Evolutionary conservation across 2,329 filamentous ascomycete species (phyloP).

Genomic region (Aspergillus ustus): DNA sequence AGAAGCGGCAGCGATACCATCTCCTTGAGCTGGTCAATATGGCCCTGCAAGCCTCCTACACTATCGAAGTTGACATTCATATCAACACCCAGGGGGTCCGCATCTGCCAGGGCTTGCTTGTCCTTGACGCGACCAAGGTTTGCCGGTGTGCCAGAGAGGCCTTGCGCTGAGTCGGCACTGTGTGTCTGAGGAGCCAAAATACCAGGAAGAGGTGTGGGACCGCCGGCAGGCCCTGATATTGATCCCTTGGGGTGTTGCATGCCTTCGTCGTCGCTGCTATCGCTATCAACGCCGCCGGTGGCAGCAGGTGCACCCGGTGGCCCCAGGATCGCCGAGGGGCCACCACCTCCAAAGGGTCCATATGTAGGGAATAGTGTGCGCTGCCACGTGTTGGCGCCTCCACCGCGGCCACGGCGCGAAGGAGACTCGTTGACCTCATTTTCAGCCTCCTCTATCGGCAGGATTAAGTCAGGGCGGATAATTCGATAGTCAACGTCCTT

Average conservation of each 20-base stretch:
- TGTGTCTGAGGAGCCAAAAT: conserved; percentile 62
- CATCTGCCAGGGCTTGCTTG: conserved; percentile 87
- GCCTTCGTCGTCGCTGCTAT: conserved; percentile 94
- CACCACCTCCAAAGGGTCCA: conserved; percentile 87
- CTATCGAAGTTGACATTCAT: conserved; percentile 91
- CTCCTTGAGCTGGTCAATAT: conserved; percentile 97
- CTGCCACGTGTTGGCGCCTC: conserved; percentile 66
- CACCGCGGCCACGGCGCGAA: conserved; percentile 69
- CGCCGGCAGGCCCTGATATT: conserved; percentile 59
- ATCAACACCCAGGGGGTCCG: conserved; percentile 92
- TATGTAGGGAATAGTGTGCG: conserved; percentile 85
- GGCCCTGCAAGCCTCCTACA: conserved; percentile 87
- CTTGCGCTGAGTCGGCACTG: conserved; percentile 60
- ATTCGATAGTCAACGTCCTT: conserved; percentile 86
- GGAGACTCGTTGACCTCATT: conserved; percentile 70
- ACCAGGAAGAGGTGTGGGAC: conserved; percentile 56
- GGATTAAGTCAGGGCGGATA: conserved; percentile 71
- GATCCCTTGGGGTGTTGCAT: conserved; percentile 60
- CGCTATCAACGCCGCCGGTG: conserved; percentile 81
- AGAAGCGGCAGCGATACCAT: conserved; percentile 95
- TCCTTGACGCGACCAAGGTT: conserved; percentile 95
- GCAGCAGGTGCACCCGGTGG: conserved; percentile 73
- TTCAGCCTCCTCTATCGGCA: conserved; percentile 76
- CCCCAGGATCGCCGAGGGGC: conserved; percentile 70
- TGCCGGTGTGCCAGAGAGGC: conserved; percentile 67